Evolutionary conservation across 768 basidiomycete genomes (phyloP).

Genomic region (Suillus variegatus): DNA sequence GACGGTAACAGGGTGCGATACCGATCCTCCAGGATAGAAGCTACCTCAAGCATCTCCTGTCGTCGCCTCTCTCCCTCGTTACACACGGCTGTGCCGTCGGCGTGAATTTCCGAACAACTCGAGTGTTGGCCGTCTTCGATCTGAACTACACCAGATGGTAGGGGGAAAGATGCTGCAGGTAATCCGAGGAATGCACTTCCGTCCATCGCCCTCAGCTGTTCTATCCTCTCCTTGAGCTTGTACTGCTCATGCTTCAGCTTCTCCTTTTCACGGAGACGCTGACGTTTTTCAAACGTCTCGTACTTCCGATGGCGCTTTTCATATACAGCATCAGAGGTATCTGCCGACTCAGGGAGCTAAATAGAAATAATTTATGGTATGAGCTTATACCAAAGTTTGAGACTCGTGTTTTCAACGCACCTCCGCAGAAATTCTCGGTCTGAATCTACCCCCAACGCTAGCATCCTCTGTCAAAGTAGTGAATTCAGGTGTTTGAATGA

Average conservation of each 20-base stretch:
- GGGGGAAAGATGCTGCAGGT: conserved; percentile 59
- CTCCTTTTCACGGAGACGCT: conserved; percentile 86
- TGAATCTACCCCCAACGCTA: conserved; percentile 65
- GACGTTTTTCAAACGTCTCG: conserved; percentile 83
- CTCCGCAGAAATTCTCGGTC: conserved; percentile 69
- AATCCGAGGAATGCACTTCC: conserved; percentile 64
- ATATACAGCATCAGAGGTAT: conserved; percentile 81
- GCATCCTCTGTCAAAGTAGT: conserved; percentile 46
- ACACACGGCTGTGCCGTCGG: conserved; percentile 39
- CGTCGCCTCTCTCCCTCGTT: conserved; percentile 75
- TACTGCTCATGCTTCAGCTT: conserved; percentile 91
- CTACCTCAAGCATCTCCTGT: conserved; percentile 73
- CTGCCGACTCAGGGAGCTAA: conserved; percentile 46
- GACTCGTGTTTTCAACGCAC: conserved; percentile 43
- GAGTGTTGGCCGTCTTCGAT: conserved; percentile 28
- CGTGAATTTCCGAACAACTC: conserved; percentile 34
- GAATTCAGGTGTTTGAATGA: conserved; percentile 82
- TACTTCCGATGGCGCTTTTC: conserved; percentile 84
- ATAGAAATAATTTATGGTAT: background rate
- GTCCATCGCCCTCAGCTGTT: conserved; percentile 79
- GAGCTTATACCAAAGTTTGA: background rate
- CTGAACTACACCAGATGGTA: conserved; percentile 24
- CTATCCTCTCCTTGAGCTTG: conserved; percentile 87
- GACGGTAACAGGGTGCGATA: conserved; percentile 76
- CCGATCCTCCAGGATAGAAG: conserved; percentile 65